phyloP scores from a whole-genome alignment of 2,329 filamentous ascomycete genomes.

The Colletotrichum cordylinicola region DNA sequence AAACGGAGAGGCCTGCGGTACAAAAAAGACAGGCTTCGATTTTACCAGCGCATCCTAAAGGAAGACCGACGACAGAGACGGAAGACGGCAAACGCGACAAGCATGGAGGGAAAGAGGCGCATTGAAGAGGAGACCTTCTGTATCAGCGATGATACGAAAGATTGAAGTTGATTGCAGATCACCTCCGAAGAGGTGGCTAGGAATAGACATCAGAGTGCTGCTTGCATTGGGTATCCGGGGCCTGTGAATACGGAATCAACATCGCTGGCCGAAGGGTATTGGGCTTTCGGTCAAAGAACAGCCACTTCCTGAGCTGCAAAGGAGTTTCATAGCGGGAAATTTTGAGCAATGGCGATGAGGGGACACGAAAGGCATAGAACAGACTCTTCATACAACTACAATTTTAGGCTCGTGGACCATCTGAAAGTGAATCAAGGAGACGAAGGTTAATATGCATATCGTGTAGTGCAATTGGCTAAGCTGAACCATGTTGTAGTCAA shows the following conservation, averaged over 20 bases:
- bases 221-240: not conserved
- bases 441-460: not conserved
- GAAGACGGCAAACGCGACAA: not conserved
- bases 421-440: not conserved
- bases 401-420: not conserved
- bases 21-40: not conserved
- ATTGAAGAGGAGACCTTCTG: not conserved
- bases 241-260: not conserved
- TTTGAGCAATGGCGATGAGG: not conserved
- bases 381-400: not conserved
- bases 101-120: not conserved
- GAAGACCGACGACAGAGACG: not conserved
- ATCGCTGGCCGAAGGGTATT: not conserved
- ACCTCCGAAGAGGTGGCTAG: not conserved
- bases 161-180: not conserved
- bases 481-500: not conserved
- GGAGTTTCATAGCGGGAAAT: not conserved
- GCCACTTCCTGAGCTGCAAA: not conserved
- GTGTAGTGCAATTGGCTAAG: not conserved
- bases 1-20: not conserved
- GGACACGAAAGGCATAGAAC: not conserved
- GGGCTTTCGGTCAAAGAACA: not conserved
- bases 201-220: not conserved
- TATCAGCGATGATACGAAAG: not conserved
- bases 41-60: not conserved